Evolutionary conservation across 2,329 filamentous ascomycete genomes (phyloP).

Genomic region (Paracorniculantispora psalliotae): DNA sequence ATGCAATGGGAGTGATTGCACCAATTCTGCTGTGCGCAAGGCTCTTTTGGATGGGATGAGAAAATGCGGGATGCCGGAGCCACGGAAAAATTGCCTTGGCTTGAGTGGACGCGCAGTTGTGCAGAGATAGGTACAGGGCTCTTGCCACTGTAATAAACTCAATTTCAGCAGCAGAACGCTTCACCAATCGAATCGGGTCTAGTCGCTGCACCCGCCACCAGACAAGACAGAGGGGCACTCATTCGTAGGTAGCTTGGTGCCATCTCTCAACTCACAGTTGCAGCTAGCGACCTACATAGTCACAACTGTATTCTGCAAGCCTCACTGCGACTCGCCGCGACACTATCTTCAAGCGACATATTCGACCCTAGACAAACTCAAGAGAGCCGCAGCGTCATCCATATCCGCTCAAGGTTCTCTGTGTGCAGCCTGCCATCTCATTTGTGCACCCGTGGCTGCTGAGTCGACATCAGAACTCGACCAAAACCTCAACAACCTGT

Average conservation of each 20-base stretch:
- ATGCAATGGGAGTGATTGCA: slow-evolving; percentile 18
- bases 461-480: neutral
- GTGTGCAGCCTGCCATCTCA: too few species aligned
- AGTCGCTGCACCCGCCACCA: slow-evolving; percentile 1
- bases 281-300: neutral
- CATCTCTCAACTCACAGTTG: neutral
- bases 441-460: neutral
- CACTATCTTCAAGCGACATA: neutral
- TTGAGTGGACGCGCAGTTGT: neutral
- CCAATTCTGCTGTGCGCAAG: neutral
- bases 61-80: slow-evolving; percentile 6
- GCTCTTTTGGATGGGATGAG: neutral
- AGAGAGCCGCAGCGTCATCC: too few species aligned
- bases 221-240: neutral
- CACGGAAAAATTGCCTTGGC: slow-evolving; percentile 8
- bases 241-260: neutral
- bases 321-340: neutral
- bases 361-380: neutral
- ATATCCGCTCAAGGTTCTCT: too few species aligned
- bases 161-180: neutral
- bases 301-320: neutral
- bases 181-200: slow-evolving; percentile 9
- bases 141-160: neutral
- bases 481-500: neutral
- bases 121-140: neutral